phyloP scores from a whole-genome alignment of 176 grass and related monocot genomes.

The Cenchrus purpureus region DNA sequence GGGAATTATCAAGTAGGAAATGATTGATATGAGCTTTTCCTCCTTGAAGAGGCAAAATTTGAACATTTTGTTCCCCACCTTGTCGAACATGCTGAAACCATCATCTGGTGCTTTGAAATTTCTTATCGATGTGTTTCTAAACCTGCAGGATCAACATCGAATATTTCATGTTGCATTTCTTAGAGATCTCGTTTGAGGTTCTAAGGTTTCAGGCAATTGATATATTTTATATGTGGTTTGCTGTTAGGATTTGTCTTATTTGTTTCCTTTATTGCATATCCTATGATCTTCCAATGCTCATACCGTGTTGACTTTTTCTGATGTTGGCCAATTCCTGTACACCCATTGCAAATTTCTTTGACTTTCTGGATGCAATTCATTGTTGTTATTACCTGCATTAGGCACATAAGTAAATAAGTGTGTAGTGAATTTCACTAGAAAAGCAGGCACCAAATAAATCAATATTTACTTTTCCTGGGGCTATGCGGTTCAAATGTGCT shows the following conservation, averaged over 20 bases:
- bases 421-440: background rate
- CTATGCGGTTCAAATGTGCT: conserved; percentile 5
- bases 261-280: conserved; percentile 1
- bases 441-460: background rate
- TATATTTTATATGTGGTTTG: conserved; percentile 18
- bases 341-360: background rate
- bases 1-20: background rate
- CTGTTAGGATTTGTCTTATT: conserved; percentile 8
- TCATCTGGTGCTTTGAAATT: background rate
- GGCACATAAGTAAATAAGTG: background rate
- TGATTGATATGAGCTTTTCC: background rate
- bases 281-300: background rate
- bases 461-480: background rate
- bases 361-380: background rate
- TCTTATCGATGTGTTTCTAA: background rate
- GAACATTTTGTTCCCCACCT: background rate
- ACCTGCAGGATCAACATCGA: background rate
- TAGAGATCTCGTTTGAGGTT: background rate
- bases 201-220: background rate
- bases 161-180: background rate
- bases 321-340: background rate
- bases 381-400: conserved; percentile 10
- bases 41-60: background rate
- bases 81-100: conserved; percentile 19
- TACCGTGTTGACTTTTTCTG: background rate